Conservation (phyloP, 768 basidiomycete species). For the Lanmaoa rubissima region DNA sequence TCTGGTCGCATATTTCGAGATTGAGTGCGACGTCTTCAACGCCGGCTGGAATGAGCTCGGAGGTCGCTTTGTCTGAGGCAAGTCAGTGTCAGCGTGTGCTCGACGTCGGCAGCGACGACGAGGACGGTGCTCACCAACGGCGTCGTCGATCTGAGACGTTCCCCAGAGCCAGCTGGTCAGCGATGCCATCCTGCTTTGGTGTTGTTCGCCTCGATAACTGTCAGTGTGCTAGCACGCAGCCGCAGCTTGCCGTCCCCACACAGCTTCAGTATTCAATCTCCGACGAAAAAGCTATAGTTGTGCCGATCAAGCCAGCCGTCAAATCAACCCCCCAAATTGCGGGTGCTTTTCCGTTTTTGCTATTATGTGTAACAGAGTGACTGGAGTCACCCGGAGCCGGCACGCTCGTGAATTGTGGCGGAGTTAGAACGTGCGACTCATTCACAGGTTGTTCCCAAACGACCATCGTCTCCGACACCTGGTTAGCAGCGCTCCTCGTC, state of each 20-base stretch:
- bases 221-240: slow-evolving; percentile 5
- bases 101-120: not conserved
- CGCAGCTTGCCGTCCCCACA: slow-evolving; percentile 19
- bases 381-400: slow-evolving; percentile 23
- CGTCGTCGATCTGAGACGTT: slow-evolving; percentile 77
- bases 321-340: not conserved
- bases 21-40: slow-evolving; percentile 89
- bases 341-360: not conserved
- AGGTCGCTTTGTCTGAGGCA: slow-evolving; percentile 88
- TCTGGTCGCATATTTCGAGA: slow-evolving; percentile 96
- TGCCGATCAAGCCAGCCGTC: slow-evolving; percentile 9
- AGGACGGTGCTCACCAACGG: slow-evolving; percentile 57
- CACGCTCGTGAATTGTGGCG: slow-evolving; percentile 28
- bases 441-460: slow-evolving; percentile 36
- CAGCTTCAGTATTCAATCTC: slow-evolving; percentile 20
- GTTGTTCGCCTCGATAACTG: slow-evolving; percentile 9
- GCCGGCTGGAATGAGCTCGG: slow-evolving; percentile 79
- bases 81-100: slow-evolving; percentile 13
- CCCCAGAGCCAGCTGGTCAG: slow-evolving; percentile 77
- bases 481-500: slow-evolving; percentile 18
- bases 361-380: slow-evolving; percentile 10
- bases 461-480: slow-evolving; percentile 28
- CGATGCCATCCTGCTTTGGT: slow-evolving; percentile 47
- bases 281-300: slow-evolving; percentile 6
- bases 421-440: slow-evolving; percentile 32